Evolutionary conservation across 176 grass and related monocot genomes (phyloP).

Genomic region (Neostapfia colusana): DNA sequence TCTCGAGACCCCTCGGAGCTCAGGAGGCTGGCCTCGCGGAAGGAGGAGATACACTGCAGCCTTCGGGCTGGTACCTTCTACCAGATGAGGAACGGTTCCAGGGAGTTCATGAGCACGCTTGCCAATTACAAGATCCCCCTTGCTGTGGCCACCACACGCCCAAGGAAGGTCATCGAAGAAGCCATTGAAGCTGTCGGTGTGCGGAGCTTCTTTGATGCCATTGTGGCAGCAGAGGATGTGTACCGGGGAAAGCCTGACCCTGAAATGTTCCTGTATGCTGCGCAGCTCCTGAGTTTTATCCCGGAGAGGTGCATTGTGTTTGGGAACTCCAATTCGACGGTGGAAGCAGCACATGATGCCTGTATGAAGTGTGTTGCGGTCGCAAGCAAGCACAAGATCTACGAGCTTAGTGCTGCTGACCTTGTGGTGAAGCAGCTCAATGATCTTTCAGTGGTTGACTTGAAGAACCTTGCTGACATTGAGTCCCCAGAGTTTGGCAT

Average conservation of each 20-base stretch:
- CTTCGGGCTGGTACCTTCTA: slow-evolving; percentile 47
- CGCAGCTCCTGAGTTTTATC: slow-evolving; percentile 73
- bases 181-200: slow-evolving; percentile 65
- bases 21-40: slow-evolving; percentile 52
- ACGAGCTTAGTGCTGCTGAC: slow-evolving; percentile 79
- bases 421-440: slow-evolving; percentile 74
- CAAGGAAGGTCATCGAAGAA: slow-evolving; percentile 65
- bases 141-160: slow-evolving; percentile 65
- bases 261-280: slow-evolving; percentile 90
- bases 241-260: slow-evolving; percentile 89
- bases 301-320: slow-evolving; percentile 92
- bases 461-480: slow-evolving; percentile 80
- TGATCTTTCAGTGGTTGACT: slow-evolving; percentile 72
- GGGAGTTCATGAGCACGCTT: slow-evolving; percentile 86
- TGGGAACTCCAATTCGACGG: slow-evolving; percentile 76
- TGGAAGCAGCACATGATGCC: slow-evolving; percentile 86
- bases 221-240: slow-evolving; percentile 76
- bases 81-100: slow-evolving; percentile 72
- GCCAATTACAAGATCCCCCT: slow-evolving; percentile 88
- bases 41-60: slow-evolving; percentile 73
- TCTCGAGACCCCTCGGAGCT: slow-evolving; percentile 65
- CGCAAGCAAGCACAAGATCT: slow-evolving; percentile 70
- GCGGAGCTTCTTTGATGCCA: slow-evolving; percentile 53
- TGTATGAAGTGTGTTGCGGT: slow-evolving; percentile 90
- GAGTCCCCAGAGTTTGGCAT: slow-evolving; percentile 77